Evolutionary conservation across 2,329 filamentous ascomycete genomes (phyloP).

Genomic region (Beauveria pseudobassiana): DNA sequence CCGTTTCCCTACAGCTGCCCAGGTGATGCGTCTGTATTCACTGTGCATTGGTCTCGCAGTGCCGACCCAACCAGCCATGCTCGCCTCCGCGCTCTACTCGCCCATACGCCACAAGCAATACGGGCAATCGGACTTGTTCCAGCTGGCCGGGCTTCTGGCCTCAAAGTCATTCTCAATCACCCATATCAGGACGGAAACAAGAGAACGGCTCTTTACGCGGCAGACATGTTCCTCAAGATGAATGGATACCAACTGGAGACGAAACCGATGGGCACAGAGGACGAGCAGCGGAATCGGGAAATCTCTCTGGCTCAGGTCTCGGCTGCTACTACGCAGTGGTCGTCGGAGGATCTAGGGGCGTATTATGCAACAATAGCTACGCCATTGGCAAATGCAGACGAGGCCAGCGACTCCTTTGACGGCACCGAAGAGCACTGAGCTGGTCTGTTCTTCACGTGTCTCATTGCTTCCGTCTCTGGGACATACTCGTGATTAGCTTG

Average conservation of each 20-base stretch:
- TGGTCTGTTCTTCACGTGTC: conserved; percentile 5
- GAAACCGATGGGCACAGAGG: background rate
- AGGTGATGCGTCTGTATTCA: conserved; percentile 12
- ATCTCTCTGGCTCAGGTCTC: conserved; percentile 14
- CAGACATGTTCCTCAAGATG: conserved; percentile 18
- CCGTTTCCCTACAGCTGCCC: conserved; percentile 13
- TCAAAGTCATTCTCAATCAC: conserved; percentile 18
- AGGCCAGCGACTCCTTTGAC: no score
- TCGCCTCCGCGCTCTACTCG: conserved; percentile 15
- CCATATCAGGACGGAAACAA: conserved; percentile 18
- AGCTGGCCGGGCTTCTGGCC: conserved; percentile 16
- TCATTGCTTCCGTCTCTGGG: background rate
- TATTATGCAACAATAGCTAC: conserved; percentile 13
- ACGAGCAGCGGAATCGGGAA: conserved; percentile 4
- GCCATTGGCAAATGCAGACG: background rate
- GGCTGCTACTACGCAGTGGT: conserved; percentile 16
- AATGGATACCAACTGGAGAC: conserved; percentile 16
- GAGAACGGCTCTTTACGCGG: conserved; percentile 14
- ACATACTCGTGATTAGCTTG: background rate
- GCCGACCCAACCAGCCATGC: conserved; percentile 14
- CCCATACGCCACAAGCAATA: conserved; percentile 14
- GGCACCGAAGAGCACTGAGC: no score
- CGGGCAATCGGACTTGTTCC: conserved; percentile 15
- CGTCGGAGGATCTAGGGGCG: conserved; percentile 14
- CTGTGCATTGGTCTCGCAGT: background rate